These are phyloP conservation scores for Venturia effusa DNA, from an alignment of 2,329 filamentous ascomycete species.

Conservation along the genomic window DNA sequence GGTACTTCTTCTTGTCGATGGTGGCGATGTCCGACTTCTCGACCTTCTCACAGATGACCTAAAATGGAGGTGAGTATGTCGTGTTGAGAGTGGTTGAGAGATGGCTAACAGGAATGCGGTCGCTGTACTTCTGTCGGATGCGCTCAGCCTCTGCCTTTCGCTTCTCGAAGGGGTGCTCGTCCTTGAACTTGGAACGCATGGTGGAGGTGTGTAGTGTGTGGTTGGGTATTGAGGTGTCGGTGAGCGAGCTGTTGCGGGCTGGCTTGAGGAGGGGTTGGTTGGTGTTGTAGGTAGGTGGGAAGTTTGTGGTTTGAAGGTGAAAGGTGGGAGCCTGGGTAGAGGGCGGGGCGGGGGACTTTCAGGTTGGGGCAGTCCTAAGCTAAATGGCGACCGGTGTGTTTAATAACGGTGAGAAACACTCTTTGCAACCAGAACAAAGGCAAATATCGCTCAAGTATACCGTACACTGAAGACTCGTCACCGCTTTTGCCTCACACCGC, in stretches of 20 bases:
- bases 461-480: background rate
- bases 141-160: constrained; percentile 99
- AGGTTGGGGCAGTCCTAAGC: background rate
- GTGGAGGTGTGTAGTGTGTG: constrained; percentile 23
- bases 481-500: constrained; percentile 3
- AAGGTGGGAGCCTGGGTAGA: background rate
- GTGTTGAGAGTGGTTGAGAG: constrained; percentile 7
- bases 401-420: background rate
- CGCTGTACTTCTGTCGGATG: constrained; percentile 97
- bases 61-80: constrained; percentile 8
- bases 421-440: background rate
- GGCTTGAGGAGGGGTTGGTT: background rate
- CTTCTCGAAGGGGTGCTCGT: constrained; percentile 99
- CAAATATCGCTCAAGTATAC: background rate
- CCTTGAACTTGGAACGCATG: constrained; percentile 99
- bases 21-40: constrained; percentile 99
- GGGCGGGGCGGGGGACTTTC: background rate
- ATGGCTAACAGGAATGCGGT: constrained; percentile 85
- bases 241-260: background rate
- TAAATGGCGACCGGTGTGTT: background rate
- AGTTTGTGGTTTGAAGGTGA: background rate
- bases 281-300: background rate
- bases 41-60: constrained; percentile 98
- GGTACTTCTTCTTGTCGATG: constrained; percentile 99
- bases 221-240: constrained; percentile 13